phyloP scores from a whole-genome alignment of 208 protist genomes.

The Acanthamoeba lenticulata region DNA sequence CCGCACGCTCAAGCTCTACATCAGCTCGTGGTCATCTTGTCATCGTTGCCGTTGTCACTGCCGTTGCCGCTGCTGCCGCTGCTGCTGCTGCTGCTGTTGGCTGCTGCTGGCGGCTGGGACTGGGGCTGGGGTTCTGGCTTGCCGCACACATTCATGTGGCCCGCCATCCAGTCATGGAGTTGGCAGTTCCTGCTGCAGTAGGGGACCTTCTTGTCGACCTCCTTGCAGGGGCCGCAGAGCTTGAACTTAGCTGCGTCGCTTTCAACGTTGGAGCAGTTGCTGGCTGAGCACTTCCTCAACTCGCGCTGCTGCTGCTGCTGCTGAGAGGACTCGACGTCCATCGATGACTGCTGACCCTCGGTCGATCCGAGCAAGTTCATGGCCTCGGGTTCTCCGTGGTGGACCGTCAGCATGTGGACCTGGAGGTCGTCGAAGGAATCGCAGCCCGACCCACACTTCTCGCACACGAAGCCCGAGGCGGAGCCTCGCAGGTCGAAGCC shows the following conservation, averaged over 20 bases:
- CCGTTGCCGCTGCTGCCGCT: neutral
- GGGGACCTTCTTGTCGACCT: neutral
- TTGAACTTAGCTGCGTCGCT: neutral
- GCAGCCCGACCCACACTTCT: neutral
- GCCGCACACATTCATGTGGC: conserved; percentile 20
- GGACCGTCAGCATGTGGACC: conserved; percentile 56
- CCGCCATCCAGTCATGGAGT: neutral
- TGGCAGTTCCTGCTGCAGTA: conserved; percentile 50
- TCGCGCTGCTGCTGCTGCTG: neutral
- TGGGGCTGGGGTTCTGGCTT: neutral
- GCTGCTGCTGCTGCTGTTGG: neutral
- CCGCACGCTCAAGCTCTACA: no score
- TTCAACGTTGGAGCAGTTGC: neutral
- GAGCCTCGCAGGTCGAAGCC: neutral
- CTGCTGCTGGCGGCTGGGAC: neutral
- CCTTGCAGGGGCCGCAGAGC: conserved; percentile 5
- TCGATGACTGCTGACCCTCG: neutral
- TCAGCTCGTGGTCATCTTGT: no score
- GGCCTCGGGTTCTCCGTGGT: conserved; percentile 45
- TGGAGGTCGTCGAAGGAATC: conserved; percentile 57
- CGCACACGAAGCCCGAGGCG: conserved; percentile 49
- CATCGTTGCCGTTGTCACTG: neutral
- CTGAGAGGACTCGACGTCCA: neutral
- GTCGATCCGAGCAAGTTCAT: neutral
- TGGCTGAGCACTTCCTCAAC: neutral